Evolutionary conservation across 768 basidiomycete genomes (phyloP), one percentile per base, ranked within the genome.

Genomic region (Coprinopsis sp.): DNA sequence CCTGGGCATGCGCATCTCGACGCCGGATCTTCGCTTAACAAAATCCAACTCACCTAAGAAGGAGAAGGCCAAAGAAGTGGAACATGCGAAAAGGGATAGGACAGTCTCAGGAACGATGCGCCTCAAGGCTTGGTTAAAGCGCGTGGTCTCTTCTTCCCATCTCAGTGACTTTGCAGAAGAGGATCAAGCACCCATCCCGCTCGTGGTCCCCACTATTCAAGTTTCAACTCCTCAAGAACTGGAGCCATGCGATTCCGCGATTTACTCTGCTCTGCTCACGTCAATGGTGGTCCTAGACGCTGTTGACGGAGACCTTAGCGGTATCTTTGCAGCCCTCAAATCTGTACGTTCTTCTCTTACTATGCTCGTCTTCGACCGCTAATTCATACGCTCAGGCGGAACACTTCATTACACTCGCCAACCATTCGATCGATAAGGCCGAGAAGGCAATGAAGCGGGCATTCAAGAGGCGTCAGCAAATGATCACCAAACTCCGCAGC

Each of bases 71-170:
- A 64, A 66, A 50, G 67, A 66, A 33, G 28, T 39, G 19, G 61
- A 60, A 18, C 52, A 44, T 19, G 58, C 61, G 36, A 33, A 44
- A 12, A 56, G 55, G 30, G 57, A 66, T 37, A 64, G 60, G 44
- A 59, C 60, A 25, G 29, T 56, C 25, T 64, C 66, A 13, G 70
- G 73, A 12, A 64, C 76, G 4, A 70, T 74, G 37, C 77, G 71
- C 51, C 58, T 86, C 36, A 82, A 78, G 53, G 70, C 76, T 4
- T 86, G 84, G 84, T 63, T 81, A 56, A 79, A 73, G 63, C 78
- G 76, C 51, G 82, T 82, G 51, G 68, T 84, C 29, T 28, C 36
- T 16, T 33, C 31, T n/a, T 8, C 25, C 6, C 6, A 14, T 13
- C 37, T 46, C 11, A 49, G 33, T 13, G 44, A 37, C 18, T 18